Evolutionary conservation across 306 rosid species (phyloP).

Genomic region (Inga oerstediana): DNA sequence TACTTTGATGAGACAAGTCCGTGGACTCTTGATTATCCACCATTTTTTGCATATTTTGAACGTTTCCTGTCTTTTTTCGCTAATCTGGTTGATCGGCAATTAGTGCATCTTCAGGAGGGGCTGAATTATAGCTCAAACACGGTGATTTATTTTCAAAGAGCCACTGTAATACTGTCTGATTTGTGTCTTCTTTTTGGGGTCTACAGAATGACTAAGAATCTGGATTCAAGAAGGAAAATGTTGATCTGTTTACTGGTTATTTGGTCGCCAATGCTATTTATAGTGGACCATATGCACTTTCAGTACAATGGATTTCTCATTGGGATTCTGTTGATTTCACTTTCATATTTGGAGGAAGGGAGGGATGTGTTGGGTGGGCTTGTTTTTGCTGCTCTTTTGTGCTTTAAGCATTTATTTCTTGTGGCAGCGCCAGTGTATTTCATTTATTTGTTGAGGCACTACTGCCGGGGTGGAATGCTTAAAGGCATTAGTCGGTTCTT

Average conservation of each 20-base stretch:
- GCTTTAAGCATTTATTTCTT: conserved; percentile 91
- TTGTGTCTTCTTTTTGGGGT: conserved; percentile 71
- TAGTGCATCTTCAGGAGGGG: conserved; percentile 72
- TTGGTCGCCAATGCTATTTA: conserved; percentile 91
- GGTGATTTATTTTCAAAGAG: conserved; percentile 70
- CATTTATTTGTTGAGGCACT: conserved; percentile 85
- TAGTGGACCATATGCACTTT: conserved; percentile 90
- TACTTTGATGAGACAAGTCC: conserved; percentile 82
- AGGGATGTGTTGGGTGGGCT: conserved; percentile 86
- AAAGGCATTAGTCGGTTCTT: conserved; percentile 67
- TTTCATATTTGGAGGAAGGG: conserved; percentile 83
- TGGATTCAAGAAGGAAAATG: conserved; percentile 56
- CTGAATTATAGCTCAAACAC: conserved; percentile 56
- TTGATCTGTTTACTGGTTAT: conserved; percentile 68
- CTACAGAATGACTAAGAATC: conserved; percentile 52
- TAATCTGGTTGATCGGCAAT: conserved; percentile 64
- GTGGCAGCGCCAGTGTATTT: conserved; percentile 90
- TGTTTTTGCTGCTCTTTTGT: conserved; percentile 67
- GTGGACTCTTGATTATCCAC: conserved; percentile 94
- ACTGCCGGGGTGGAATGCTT: conserved; percentile 70
- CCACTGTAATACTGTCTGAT: conserved; percentile 70
- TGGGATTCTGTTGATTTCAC: conserved; percentile 82
- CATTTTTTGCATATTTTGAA: conserved; percentile 82
- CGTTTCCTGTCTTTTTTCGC: conserved; percentile 67
- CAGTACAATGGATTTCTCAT: conserved; percentile 94